Base-by-base conservation (phyloP, 352 stramenopile species). In the Hyaloperonospora brassicae region DNA sequence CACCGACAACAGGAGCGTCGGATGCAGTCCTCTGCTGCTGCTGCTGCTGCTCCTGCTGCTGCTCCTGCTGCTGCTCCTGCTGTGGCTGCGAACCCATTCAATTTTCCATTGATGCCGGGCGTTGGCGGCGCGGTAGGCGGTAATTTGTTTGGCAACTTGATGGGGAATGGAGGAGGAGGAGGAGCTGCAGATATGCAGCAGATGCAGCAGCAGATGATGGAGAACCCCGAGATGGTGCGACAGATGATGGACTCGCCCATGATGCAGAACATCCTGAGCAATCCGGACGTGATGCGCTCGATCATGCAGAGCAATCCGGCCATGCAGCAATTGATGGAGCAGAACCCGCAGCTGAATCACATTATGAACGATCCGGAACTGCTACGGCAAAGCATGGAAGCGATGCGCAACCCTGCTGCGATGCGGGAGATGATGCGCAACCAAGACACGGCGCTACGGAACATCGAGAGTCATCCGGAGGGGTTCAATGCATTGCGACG, bases 391-490 rank as follows among this genome's bases (percentile, higher is more conserved):
- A 94, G 84, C 55, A 97, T 98, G 80, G 89, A 98, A 64, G 97
- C 97, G 57, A 98, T 98, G 87, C 85, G 95, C 43, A 98, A 98
- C 69, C 96, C 96, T 12, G 81, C 77, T 5, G 87, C 87, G 14
- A 97, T 98, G 87, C 88, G 94, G 40, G 91, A 98, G 61, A 96
- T 97, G 72, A 98, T 98, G 93, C 82, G 95, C 5, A 96, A 80
- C 70, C 95, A 98, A 64, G 96, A 99, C 74, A 93, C 97, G 44
- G 96, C 96, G 14, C 81, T 99, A 73, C 85, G 82, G 42, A 96
- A 98, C 67, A 95, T 99, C 54, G 93, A 98, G 70, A 98, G 95
- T 59, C 92, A 98, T 46, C 95, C 95, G 0, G 96, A 97, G 40
- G 96, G 96, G 31, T 98, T 98, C 66, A 97, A 96, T 63, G 96